phyloP scores from a whole-genome alignment of 1,284 basidiomycete genomes.

The Acaromyces ingoldii region DNA sequence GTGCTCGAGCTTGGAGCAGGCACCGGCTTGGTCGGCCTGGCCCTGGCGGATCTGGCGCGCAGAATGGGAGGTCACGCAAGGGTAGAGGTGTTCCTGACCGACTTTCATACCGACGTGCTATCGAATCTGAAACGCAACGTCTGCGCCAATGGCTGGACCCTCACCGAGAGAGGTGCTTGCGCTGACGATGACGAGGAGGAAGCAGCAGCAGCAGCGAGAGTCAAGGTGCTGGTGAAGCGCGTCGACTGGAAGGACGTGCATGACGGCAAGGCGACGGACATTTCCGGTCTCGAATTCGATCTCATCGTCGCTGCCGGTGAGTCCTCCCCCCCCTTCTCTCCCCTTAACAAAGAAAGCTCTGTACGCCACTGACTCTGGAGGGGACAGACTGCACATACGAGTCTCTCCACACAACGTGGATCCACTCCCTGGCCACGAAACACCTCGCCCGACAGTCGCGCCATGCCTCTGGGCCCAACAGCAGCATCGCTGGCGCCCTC shows the following conservation, averaged over 20 bases:
- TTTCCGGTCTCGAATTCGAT: background rate
- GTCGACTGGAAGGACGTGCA: background rate
- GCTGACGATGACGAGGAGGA: background rate
- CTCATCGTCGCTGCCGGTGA: background rate
- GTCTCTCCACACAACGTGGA: constrained; percentile 7
- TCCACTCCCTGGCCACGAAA: constrained; percentile 1
- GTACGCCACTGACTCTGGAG: too few species aligned
- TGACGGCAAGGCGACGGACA: background rate
- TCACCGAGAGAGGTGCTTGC: too few species aligned
- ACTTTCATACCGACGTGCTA: constrained; percentile 13
- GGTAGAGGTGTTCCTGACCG: constrained; percentile 5
- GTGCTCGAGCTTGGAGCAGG: constrained; percentile 18
- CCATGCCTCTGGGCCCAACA: background rate
- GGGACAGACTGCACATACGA: constrained; percentile 16
- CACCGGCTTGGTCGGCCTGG: constrained; percentile 15
- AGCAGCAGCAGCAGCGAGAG: background rate
- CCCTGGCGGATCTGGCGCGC: constrained; percentile 1
- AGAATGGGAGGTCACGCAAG: too few species aligned
- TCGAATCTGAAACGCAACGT: constrained; percentile 6
- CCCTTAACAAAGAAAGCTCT: too few species aligned
- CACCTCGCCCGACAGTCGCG: background rate
- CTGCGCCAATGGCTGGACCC: background rate
- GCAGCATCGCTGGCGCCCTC: background rate
- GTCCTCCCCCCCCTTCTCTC: background rate
- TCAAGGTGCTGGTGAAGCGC: background rate